phyloP scores from a whole-genome alignment of 2,329 filamentous ascomycete genomes.

The Aspergillus sp. region DNA sequence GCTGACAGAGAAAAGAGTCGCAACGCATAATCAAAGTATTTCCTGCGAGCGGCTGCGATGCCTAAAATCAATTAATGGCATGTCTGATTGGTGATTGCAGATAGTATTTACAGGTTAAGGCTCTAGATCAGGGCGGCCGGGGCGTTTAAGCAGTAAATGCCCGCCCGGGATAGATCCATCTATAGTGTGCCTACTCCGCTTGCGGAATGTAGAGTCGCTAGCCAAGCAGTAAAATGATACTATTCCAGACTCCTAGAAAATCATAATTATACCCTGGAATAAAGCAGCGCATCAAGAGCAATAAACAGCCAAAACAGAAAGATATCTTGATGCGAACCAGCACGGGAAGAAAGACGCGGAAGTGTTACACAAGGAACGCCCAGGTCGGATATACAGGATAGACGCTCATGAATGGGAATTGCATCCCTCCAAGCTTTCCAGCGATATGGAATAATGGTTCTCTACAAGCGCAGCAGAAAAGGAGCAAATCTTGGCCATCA shows the following conservation, averaged over 20 bases:
- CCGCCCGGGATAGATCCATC: too few relatives aligned
- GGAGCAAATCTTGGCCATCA: slow-evolving; percentile 19
- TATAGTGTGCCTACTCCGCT: too few relatives aligned
- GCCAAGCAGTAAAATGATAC: slow-evolving; percentile 2
- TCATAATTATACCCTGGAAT: slow-evolving; percentile 15
- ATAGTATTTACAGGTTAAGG: neutral
- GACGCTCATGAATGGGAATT: slow-evolving; percentile 8
- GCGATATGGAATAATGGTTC: neutral
- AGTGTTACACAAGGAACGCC: slow-evolving; percentile 16
- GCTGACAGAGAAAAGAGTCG: neutral
- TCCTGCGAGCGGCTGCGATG: neutral
- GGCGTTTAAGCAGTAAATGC: neutral
- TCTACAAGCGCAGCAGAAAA: slow-evolving; percentile 9
- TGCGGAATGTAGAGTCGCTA: too few relatives aligned
- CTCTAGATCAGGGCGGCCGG: neutral
- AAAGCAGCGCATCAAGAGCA: slow-evolving; percentile 13
- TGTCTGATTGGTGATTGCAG: neutral
- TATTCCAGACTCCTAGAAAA: slow-evolving; percentile 29
- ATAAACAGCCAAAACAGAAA: slow-evolving; percentile 13
- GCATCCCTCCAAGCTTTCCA: slow-evolving; percentile 11
- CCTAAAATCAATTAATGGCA: neutral
- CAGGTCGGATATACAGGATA: slow-evolving; percentile 17
- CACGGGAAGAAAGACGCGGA: slow-evolving; percentile 12
- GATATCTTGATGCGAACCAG: slow-evolving; percentile 18
- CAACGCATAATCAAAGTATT: neutral